phyloP scores from a whole-genome alignment of 192 early-diverging fungal genomes.

The Backusella circina region DNA sequence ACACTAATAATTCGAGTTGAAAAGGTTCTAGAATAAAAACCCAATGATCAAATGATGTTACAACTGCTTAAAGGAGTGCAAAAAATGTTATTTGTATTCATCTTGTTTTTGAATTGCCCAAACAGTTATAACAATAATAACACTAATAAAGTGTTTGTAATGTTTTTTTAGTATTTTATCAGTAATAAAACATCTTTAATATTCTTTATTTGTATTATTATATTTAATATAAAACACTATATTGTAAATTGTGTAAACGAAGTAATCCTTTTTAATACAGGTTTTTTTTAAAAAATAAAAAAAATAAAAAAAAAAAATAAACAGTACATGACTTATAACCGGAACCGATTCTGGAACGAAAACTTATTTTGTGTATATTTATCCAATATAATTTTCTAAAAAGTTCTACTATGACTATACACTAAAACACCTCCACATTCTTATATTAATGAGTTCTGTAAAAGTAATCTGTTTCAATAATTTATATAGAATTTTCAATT shows the following conservation, averaged over 20 bases:
- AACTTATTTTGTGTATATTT: not conserved
- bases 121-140: not conserved
- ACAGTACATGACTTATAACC: not conserved
- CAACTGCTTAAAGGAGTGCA: not conserved
- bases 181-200: not conserved
- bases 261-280: not conserved
- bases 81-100: not conserved
- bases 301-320: too few relatives aligned
- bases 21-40: constrained; percentile 1
- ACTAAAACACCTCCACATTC: not conserved
- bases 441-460: not conserved
- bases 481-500: not conserved
- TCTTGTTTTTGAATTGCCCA: not conserved
- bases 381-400: not conserved
- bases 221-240: not conserved
- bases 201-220: not conserved
- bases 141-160: not conserved
- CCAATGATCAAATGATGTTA: not conserved
- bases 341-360: not conserved
- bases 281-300: not conserved
- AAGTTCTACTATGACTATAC: not conserved
- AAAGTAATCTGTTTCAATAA: not conserved
- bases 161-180: not conserved
- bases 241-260: not conserved
- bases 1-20: not conserved